Conservation (phyloP, 2,329 filamentous ascomycete species). For the Gaeumannomyces sp. region DNA sequence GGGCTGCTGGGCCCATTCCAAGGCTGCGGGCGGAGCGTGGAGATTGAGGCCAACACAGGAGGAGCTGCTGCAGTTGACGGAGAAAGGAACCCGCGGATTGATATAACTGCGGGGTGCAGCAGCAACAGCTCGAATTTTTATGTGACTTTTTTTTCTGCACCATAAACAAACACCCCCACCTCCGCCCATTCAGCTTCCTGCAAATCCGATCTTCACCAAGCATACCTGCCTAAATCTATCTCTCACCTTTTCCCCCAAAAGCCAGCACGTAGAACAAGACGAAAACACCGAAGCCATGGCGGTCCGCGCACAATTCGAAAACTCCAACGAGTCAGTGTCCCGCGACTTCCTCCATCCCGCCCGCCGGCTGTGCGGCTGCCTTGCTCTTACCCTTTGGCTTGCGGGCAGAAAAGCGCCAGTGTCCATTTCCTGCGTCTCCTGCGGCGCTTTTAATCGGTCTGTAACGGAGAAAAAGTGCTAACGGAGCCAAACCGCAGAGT, state of each 20-base stretch:
- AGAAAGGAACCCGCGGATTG: not conserved
- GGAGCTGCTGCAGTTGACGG: no score
- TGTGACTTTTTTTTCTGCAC: not conserved
- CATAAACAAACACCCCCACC: not conserved
- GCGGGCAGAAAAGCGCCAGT: not conserved
- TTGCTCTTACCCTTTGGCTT: not conserved
- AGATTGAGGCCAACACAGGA: no score
- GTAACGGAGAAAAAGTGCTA: not conserved
- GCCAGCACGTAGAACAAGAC: not conserved
- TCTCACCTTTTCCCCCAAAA: not conserved
- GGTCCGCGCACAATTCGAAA: conserved; percentile 73
- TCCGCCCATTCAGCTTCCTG: not conserved
- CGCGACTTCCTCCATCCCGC: conserved; percentile 11
- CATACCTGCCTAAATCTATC: not conserved
- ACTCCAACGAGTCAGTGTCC: conserved; percentile 74
- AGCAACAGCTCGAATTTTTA: not conserved
- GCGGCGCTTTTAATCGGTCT: no score
- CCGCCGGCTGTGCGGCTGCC: conserved; percentile 17
- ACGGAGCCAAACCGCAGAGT: conserved; percentile 51
- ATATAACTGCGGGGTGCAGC: not conserved
- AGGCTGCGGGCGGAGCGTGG: no score
- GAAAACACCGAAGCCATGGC: conserved; percentile 44
- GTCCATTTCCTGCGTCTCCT: no score
- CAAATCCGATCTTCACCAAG: not conserved
- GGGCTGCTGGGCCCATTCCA: not conserved